Conservation (phyloP, 768 basidiomycete genomes). For the Pleurotus eryngii region DNA sequence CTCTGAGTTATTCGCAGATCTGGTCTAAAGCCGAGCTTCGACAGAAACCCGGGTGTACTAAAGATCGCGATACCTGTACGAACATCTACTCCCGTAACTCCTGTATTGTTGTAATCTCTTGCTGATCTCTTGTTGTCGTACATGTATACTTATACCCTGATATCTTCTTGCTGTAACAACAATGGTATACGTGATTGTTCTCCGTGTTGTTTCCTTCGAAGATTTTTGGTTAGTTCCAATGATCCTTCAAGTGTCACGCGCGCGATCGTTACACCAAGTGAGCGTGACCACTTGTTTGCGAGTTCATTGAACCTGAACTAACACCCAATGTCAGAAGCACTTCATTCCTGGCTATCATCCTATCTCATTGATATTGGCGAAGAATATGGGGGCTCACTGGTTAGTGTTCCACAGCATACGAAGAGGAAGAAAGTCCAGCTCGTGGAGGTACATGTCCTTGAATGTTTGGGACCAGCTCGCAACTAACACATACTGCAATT, state of each 20-base stretch:
- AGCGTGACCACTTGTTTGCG: neutral
- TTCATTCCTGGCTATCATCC: slow-evolving; percentile 54
- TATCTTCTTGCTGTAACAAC: neutral
- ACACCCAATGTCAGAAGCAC: slow-evolving; percentile 27
- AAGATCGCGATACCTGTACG: slow-evolving; percentile 2
- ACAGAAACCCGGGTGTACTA: slow-evolving; percentile 6
- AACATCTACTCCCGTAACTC: neutral
- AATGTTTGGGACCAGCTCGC: too few relatives aligned
- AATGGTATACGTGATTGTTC: too few relatives aligned
- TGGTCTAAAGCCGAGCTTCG: slow-evolving; percentile 2
- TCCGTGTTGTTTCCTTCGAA: too few relatives aligned
- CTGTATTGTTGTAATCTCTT: neutral
- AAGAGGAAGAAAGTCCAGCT: slow-evolving; percentile 58
- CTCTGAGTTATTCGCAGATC: neutral
- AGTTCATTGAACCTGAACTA: neutral
- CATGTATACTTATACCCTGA: neutral
- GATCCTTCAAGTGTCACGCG: neutral
- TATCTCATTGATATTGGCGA: slow-evolving; percentile 52
- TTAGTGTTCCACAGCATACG: slow-evolving; percentile 24
- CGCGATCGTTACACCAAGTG: neutral
- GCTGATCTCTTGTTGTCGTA: neutral
- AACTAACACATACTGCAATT: neutral
- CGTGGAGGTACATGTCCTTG: slow-evolving; percentile 38
- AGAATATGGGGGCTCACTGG: slow-evolving; percentile 44
- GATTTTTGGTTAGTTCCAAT: neutral